These are phyloP conservation scores for Botrytis tulipae DNA, from an alignment of 2,329 filamentous ascomycete species.

Conservation along the genomic window DNA sequence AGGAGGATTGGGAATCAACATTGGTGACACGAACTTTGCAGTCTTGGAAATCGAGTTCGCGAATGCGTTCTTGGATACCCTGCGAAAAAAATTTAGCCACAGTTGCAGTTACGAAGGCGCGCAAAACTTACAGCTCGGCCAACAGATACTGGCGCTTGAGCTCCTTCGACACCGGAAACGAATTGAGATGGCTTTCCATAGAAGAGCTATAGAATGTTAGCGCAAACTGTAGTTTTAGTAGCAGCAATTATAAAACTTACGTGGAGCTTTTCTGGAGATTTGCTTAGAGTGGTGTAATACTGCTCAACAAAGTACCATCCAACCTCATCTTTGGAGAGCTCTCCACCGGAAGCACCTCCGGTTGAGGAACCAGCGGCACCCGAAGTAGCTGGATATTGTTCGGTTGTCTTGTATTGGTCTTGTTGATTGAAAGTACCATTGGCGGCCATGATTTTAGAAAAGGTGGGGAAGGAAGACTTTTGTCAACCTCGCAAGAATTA, in stretches of 20 bases:
- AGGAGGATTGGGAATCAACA: conserved; percentile 92
- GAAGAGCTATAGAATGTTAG: conserved; percentile 62
- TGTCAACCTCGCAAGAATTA: conserved; percentile 30
- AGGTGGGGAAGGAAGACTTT: conserved; percentile 27
- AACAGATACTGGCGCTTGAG: conserved; percentile 80
- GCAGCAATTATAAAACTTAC: conserved; percentile 45
- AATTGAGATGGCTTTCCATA: conserved; percentile 96
- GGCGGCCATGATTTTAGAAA: conserved; percentile 36
- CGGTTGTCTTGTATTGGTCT: conserved; percentile 39
- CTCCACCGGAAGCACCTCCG: conserved; percentile 43
- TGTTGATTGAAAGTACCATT: conserved; percentile 40
- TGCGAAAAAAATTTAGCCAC: conserved; percentile 42
- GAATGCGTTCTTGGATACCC: conserved; percentile 94
- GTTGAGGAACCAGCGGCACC: conserved; percentile 33
- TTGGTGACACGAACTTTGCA: conserved; percentile 98
- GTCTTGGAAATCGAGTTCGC: conserved; percentile 88
- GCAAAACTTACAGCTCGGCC: conserved; percentile 72
- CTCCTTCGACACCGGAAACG: conserved; percentile 87
- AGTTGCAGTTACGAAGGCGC: not conserved
- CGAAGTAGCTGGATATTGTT: conserved; percentile 39
- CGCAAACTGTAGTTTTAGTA: not conserved
- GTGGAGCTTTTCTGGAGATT: conserved; percentile 88
- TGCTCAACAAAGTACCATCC: conserved; percentile 99
- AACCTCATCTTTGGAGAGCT: conserved; percentile 82
- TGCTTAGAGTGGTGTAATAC: conserved; percentile 97